Evolutionary conservation across 1,139 yeast genomes (phyloP).

Genomic region (Zhuliangozyma blackwelliae): DNA sequence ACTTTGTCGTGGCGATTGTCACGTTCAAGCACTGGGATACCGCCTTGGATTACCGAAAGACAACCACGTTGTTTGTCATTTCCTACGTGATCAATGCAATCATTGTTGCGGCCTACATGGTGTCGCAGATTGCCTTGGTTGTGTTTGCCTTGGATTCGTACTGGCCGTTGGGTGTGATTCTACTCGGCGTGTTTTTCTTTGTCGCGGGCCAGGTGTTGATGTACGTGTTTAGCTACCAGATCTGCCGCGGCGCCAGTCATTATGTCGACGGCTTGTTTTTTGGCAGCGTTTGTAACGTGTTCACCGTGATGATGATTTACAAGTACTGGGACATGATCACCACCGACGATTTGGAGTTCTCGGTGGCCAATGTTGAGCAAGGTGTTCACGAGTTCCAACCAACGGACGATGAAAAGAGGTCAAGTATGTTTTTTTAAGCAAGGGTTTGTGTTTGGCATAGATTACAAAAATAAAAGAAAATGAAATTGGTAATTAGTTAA

Average conservation of each 20-base stretch:
- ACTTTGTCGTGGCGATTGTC: slow-evolving; percentile 62
- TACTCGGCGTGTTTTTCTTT: slow-evolving; percentile 68
- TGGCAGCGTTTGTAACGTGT: slow-evolving; percentile 73
- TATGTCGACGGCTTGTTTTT: slow-evolving; percentile 88
- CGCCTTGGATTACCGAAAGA: slow-evolving; percentile 36
- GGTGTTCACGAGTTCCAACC: slow-evolving; percentile 29
- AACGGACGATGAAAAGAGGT: slow-evolving; percentile 34
- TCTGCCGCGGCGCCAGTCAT: slow-evolving; percentile 74
- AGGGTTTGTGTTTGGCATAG: too few species aligned
- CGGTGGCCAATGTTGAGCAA: slow-evolving; percentile 53
- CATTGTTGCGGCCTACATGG: slow-evolving; percentile 55
- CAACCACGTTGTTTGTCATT: slow-evolving; percentile 65
- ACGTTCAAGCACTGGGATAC: slow-evolving; percentile 72
- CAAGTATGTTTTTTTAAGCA: slow-evolving; percentile 24
- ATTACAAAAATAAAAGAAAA: too few species aligned
- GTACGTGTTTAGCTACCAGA: slow-evolving; percentile 59
- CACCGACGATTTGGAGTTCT: slow-evolving; percentile 91
- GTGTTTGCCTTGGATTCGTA: slow-evolving; percentile 62
- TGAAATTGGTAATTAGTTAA: too few species aligned
- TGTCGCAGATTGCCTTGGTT: slow-evolving; percentile 70
- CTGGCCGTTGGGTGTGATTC: slow-evolving; percentile 87
- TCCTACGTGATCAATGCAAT: slow-evolving; percentile 69
- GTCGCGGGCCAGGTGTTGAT: slow-evolving; percentile 73
- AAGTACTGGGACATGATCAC: slow-evolving; percentile 97
- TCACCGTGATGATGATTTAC: slow-evolving; percentile 89